Percentiles rank a stretch among this genome's conserved stretches.
These are phyloP conservation scores for Hygrophorus pudorinus DNA, from an alignment of 768 basidiomycete genomes.

Conservation along the genomic window DNA sequence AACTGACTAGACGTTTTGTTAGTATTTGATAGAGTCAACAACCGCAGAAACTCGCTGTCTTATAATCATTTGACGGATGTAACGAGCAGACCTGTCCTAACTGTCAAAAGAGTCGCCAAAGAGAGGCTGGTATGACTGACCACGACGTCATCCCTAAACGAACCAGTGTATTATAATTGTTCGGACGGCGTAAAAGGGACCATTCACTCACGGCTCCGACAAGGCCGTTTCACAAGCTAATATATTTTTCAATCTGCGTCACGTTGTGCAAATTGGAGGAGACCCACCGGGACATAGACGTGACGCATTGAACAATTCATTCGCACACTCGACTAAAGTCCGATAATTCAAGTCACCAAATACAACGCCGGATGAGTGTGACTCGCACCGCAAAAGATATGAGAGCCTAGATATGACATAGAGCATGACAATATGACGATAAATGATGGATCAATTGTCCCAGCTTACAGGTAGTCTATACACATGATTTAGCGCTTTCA, in stretches of 20 bases:
- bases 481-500: constrained; percentile 17
- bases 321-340: constrained; percentile 67
- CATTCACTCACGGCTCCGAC: constrained; percentile 56
- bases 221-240: constrained; percentile 74
- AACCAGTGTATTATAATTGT: constrained; percentile 2
- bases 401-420: constrained; percentile 49
- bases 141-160: constrained; percentile 49
- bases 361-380: no score
- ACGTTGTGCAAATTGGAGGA: neutral
- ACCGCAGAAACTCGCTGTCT: constrained; percentile 54
- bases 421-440: neutral
- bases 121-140: constrained; percentile 24
- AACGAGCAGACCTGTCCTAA: constrained; percentile 24
- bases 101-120: neutral
- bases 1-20: constrained; percentile 48
- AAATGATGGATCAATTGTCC: neutral
- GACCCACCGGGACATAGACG: constrained; percentile 66
- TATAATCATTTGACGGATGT: constrained; percentile 84
- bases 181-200: neutral
- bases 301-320: constrained; percentile 68
- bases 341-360: no score
- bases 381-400: constrained; percentile 70
- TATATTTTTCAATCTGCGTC: neutral
- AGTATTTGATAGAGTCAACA: constrained; percentile 3
- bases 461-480: constrained; percentile 46